These are phyloP conservation scores for Parsonsia alboflavescens DNA, from an alignment of 257 asterid genomes.

Conservation along the genomic window DNA sequence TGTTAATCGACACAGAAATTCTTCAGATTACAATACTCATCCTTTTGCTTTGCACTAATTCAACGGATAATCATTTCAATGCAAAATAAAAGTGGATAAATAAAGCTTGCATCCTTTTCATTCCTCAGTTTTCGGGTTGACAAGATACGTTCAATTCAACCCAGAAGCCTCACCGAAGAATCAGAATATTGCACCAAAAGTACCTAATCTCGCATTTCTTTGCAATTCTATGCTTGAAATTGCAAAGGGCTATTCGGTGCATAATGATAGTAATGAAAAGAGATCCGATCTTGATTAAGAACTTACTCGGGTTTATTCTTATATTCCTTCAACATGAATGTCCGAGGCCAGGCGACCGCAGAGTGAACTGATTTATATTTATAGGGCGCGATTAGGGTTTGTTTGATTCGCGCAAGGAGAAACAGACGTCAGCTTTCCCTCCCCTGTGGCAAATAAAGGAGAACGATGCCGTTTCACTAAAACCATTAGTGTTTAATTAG, in stretches of 20 bases:
- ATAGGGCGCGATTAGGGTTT: constrained; percentile 2
- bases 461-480: background rate
- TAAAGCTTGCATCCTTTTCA: background rate
- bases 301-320: background rate
- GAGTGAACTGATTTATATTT: background rate
- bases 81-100: background rate
- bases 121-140: constrained; percentile 34
- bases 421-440: background rate
- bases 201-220: constrained; percentile 56
- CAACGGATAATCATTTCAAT: background rate
- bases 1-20: constrained; percentile 19
- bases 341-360: background rate
- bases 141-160: constrained; percentile 18
- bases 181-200: constrained; percentile 42
- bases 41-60: constrained; percentile 22
- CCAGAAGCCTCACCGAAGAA: constrained; percentile 25
- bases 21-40: constrained; percentile 27
- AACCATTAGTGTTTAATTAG: no score
- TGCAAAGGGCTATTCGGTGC: constrained; percentile 77
- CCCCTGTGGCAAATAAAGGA: background rate
- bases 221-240: constrained; percentile 36
- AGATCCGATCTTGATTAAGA: background rate
- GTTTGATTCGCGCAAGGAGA: background rate
- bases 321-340: no score
- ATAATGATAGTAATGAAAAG: background rate